Base-by-base conservation (phyloP, 1,139 yeast genomes). In the Geotrichum siamense region DNA sequence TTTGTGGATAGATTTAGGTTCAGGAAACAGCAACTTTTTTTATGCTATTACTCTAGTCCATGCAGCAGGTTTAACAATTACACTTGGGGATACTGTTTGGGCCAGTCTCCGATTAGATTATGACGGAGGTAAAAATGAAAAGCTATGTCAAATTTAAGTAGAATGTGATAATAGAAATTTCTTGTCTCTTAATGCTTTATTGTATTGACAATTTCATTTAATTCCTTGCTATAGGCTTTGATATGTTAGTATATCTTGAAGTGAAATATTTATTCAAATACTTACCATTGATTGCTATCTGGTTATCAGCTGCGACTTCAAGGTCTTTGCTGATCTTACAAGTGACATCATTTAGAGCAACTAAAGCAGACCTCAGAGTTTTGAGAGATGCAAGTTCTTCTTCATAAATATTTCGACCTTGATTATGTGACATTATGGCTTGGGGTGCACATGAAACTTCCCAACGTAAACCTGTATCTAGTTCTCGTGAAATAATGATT, bases 11-110 rank as follows among this genome's bases (percentile, higher is more conserved):
- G 84, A 82, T 44, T 71, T 86, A 49, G 96, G 96, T 12, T 86
- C 93, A 25, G 99, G 97, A 21, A 91, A 91, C 65, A 81, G 96
- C 50, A 91, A 91, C 65, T 91, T 91, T 69, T 91, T 87, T 68
- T 91, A 89, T 67, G 95, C 97, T 43, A 83, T 91, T 55, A 86
- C 93, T 19, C 71, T 91, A 51, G 83, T 82, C 2, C 83, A 89
- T 67, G 81, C 86, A 0, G 68, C 79, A 13, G 85, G 87, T 2
- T 74, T 87, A 55, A 78, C 79, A 0, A 64, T 85, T 28, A 69
- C 85, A 2, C 57, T 87, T 26, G 72, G 82, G 48, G 98, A 93
- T 56, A 74, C 85, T 53, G 65, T 82, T 10, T 89, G 97, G 96
- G 85, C 84, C 1, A 78, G 79, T 52, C 62, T 91, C 43, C 74